Conservation (phyloP, 169 alveolate genomes). For the Cryptosporidium bovis region DNA sequence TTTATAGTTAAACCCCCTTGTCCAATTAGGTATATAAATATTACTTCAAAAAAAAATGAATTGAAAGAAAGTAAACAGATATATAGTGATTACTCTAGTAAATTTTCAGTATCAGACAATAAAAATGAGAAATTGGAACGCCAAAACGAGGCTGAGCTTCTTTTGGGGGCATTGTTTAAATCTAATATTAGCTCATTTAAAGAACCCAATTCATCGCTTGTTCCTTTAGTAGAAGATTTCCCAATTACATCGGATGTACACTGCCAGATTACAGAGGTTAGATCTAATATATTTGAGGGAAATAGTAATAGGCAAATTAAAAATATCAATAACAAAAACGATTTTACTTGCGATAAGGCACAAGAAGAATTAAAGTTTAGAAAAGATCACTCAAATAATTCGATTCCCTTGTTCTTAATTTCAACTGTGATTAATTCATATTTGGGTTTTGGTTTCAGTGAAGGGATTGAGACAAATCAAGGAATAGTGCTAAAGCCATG, state of each 20-base stretch:
- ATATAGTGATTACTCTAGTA: neutral
- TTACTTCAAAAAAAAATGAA: no score
- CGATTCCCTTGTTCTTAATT: conserved; percentile 24
- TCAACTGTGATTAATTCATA: conserved; percentile 41
- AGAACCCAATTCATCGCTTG: conserved; percentile 1
- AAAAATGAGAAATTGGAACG: neutral
- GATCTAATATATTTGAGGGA: conserved; percentile 10
- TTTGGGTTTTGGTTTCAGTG: conserved; percentile 21
- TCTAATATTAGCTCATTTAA: neutral
- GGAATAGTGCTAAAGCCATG: neutral
- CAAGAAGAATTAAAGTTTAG: neutral
- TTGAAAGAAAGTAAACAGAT: neutral
- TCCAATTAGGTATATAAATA: conserved; percentile 59
- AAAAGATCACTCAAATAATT: neutral
- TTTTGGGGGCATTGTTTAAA: conserved; percentile 22
- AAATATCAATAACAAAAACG: neutral
- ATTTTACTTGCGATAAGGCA: neutral
- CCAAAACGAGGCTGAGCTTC: neutral
- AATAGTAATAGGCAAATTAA: neutral
- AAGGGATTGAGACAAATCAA: neutral
- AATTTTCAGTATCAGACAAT: neutral
- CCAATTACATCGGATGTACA: conserved; percentile 14
- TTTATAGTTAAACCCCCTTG: conserved; percentile 20
- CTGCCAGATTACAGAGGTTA: conserved; percentile 35
- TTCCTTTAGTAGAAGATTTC: conserved; percentile 11